Evolutionary conservation across 2,329 filamentous ascomycete species (phyloP).

Genomic region (Pestalotiopsis sp.): DNA sequence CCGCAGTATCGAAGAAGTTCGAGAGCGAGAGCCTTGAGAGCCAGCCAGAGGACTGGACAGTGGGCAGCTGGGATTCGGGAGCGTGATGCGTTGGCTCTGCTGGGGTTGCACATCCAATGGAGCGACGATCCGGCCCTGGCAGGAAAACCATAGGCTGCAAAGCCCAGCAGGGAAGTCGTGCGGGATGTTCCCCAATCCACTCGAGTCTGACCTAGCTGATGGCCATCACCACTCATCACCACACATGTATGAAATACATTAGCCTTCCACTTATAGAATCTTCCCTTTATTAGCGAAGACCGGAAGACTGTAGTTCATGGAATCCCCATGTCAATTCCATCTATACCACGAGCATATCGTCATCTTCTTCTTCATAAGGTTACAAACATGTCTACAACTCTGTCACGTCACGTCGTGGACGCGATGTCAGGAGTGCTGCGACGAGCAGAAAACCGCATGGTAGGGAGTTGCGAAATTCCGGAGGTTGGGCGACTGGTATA

Average conservation of each 20-base stretch:
- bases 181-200: neutral
- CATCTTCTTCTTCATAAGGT: neutral
- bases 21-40: conserved; percentile 1
- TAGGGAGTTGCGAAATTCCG: neutral
- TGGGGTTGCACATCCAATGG: conserved; percentile 11
- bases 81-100: conserved; percentile 14
- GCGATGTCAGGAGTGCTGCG: neutral
- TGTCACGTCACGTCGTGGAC: neutral
- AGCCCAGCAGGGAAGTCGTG: conserved; percentile 9
- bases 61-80: conserved; percentile 10
- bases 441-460: neutral
- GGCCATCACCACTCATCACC: neutral
- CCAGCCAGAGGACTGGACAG: neutral
- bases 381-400: neutral
- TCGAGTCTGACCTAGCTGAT: neutral
- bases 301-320: neutral
- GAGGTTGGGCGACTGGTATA: neutral
- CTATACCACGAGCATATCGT: neutral
- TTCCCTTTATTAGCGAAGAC: neutral
- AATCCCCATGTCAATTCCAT: neutral
- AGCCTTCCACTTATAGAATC: neutral
- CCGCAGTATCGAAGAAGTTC: conserved; percentile 7
- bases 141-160: conserved; percentile 14
- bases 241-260: neutral
- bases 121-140: conserved; percentile 8